Evolutionary conservation across 1,284 basidiomycete species (phyloP), one percentile per base, ranked within the genome.

Genomic region (Xanthoconium separans): DNA sequence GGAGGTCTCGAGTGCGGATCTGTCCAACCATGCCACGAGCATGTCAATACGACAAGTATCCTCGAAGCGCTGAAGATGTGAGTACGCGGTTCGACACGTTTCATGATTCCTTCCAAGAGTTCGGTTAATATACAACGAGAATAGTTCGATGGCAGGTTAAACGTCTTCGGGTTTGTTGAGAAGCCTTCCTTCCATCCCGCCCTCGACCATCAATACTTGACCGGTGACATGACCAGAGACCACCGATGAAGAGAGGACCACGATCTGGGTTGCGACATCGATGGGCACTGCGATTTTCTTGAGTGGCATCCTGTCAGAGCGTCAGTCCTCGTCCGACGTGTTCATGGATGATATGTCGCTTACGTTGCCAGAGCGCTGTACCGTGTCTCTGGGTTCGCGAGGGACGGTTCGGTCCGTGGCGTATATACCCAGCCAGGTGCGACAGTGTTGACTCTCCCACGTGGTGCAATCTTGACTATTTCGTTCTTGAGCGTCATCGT

Each of bases 171-270:
- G 72, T 41, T 59, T 66, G 57, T 81, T 79, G 52, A 79, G 62
- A 27, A 80, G 54, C 16, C 77, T 70, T 47, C 87, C 87, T 73
- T 91, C 87, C 87, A 89, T 87, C 0, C 88, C 87, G 9, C 87
- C 88, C 55, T 83, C 81, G 1, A 90, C 79, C 80, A 87, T 84
- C 44, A 89, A 61, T 15, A 84, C 78, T 62, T 88, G 81, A 0
- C 89, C 87, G 0, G 82, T 82, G 22, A 89, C 78, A 65, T 91
- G 88, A 0, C 87, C 86, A 9, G 87, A 89, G 2, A 89, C 69
- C 5, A 70, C 72, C 2, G 77, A 70, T 0, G 86, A 89, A 0
- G 87, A 78, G 0, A 89, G 69, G 6, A 87, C 58, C 5, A 79
- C 77, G 20, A 91, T 77, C 65, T 90, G 86, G 15, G 73, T 77